A percentile compares a stretch with the other conserved stretches of the same genome.
phyloP scores from a whole-genome alignment of 306 rosid species.

The Oxytropis ochrocephala region DNA sequence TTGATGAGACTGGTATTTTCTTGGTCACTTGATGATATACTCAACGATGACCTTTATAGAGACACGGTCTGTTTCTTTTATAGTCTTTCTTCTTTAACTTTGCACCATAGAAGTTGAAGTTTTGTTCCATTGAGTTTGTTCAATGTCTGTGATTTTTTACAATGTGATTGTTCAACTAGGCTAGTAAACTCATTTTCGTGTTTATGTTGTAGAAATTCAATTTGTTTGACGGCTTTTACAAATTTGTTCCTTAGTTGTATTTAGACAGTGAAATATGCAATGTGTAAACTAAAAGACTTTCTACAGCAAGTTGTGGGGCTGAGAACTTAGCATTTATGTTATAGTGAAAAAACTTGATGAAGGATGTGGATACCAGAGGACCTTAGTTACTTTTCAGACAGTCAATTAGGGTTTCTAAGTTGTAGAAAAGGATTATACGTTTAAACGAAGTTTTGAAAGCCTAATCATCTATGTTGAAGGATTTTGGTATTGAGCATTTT shows the following conservation, averaged over 20 bases:
- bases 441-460: neutral
- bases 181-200: neutral
- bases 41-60: conserved; percentile 20
- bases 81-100: neutral
- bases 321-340: neutral
- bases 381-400: neutral
- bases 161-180: conserved; percentile 3
- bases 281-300: neutral
- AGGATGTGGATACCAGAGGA: neutral
- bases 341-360: neutral
- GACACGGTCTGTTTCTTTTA: conserved; percentile 16
- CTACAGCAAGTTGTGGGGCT: neutral
- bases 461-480: too few species aligned
- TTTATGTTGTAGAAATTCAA: neutral
- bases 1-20: conserved; percentile 23
- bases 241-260: neutral
- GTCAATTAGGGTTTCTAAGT: neutral
- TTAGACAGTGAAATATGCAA: neutral
- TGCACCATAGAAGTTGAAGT: neutral
- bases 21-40: conserved; percentile 30
- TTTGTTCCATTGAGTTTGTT: neutral
- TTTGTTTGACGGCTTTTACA: neutral
- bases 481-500: too few species aligned
- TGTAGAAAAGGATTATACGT: neutral
- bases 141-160: neutral